Evolutionary conservation across 495 filamentous ascomycete genomes (phyloP).

Genomic region (Aspergillus sparsus): DNA sequence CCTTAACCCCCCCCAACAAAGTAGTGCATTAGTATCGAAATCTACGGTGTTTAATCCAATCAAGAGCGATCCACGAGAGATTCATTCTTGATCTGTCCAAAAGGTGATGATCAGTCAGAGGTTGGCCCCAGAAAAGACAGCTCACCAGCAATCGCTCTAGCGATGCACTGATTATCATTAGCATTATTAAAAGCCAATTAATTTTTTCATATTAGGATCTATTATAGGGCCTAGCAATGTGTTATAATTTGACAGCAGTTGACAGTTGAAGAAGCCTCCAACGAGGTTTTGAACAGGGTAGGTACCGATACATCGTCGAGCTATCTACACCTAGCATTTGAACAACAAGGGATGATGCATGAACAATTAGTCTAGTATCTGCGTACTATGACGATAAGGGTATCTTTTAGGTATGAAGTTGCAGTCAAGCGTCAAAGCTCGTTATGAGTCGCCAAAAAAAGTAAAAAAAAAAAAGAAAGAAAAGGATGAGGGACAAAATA

Average conservation of each 20-base stretch:
- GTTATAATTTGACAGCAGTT: background rate
- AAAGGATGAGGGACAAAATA: conserved; percentile 8
- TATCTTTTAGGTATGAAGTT: conserved; percentile 1
- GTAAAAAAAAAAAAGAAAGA: conserved; percentile 8
- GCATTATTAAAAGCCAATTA: background rate
- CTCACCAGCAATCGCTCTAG: conserved; percentile 18
- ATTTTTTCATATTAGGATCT: background rate
- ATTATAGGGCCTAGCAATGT: background rate
- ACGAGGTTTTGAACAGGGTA: conserved; percentile 3
- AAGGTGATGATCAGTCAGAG: conserved; percentile 24
- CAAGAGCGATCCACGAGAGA: conserved; percentile 18
- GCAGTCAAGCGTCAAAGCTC: background rate
- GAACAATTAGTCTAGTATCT: conserved; percentile 13
- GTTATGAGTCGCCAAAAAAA: background rate
- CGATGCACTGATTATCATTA: conserved; percentile 16
- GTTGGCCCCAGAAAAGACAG: conserved; percentile 24
- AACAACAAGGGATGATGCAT: conserved; percentile 15
- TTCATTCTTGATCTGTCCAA: conserved; percentile 28
- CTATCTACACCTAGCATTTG: background rate
- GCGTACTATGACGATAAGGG: conserved; percentile 7
- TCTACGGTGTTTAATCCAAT: conserved; percentile 22
- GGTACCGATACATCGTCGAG: conserved; percentile 4
- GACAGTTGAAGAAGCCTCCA: background rate
- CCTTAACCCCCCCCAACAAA: conserved; percentile 19
- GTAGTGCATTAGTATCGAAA: conserved; percentile 25